Conservation (phyloP, 306 rosid genomes). For the Sicyos baderoa region DNA sequence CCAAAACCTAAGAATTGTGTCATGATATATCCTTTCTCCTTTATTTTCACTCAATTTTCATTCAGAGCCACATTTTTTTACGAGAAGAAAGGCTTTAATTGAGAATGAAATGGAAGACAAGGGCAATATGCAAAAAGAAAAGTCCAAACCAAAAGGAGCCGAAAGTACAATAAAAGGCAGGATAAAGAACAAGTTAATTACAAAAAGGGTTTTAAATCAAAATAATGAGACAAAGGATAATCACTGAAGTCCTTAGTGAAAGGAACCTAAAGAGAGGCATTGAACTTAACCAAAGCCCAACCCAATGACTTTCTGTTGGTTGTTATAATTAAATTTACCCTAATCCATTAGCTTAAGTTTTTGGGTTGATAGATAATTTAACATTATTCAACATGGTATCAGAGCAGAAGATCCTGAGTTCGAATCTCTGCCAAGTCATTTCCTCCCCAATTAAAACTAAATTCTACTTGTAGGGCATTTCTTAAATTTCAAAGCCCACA, state of each 20-base stretch:
- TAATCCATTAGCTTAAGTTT: too few relatives aligned
- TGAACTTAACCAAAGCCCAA: too few relatives aligned
- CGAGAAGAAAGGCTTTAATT: background rate
- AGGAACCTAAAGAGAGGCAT: too few relatives aligned
- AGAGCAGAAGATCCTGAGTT: too few relatives aligned
- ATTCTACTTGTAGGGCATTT: too few relatives aligned
- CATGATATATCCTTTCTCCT: background rate
- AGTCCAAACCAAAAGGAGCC: background rate
- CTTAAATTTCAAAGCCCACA: too few relatives aligned
- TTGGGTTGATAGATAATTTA: too few relatives aligned
- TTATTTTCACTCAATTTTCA: background rate
- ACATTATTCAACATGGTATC: too few relatives aligned
- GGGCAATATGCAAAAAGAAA: background rate
- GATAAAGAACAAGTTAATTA: background rate
- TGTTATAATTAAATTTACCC: too few relatives aligned
- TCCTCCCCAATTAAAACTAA: too few relatives aligned
- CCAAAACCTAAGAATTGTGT: background rate
- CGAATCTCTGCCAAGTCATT: too few relatives aligned
- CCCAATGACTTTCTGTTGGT: too few relatives aligned
- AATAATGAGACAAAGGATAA: background rate
- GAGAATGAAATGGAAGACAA: background rate
- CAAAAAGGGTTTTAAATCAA: background rate
- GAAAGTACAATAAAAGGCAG: background rate
- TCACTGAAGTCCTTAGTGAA: background rate
- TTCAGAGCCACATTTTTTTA: background rate